Conservation (phyloP, 331 rosid species). For the Rosa hybrid region DNA sequence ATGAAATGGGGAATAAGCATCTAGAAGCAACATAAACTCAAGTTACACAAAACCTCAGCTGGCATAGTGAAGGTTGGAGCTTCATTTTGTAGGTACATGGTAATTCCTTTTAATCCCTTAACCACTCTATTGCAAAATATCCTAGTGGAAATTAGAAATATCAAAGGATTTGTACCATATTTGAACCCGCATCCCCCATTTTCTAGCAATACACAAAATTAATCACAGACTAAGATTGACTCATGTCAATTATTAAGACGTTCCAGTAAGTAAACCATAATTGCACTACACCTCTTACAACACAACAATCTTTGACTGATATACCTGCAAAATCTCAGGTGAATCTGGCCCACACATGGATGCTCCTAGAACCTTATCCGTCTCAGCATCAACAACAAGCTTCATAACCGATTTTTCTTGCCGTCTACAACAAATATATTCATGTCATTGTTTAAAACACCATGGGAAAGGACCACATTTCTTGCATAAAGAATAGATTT, state of each 20-base stretch:
- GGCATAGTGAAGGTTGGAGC: background rate
- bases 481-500: background rate
- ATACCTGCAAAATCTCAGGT: constrained; percentile 93
- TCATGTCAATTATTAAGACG: background rate
- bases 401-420: constrained; percentile 95
- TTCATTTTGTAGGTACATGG: background rate
- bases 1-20: background rate
- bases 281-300: background rate
- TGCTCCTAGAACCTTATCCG: constrained; percentile 85
- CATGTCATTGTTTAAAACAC: background rate
- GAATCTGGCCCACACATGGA: constrained; percentile 98
- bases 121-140: background rate
- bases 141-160: background rate
- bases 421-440: constrained; percentile 48
- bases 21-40: background rate
- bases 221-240: background rate
- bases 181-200: background rate
- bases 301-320: background rate
- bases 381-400: constrained; percentile 87
- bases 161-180: background rate
- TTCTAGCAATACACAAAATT: background rate
- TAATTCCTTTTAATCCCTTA: background rate
- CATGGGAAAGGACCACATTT: background rate
- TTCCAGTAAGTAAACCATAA: background rate
- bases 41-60: background rate